A percentile compares a stretch with the other conserved stretches of the same genome.
Conservation (phyloP, 2,329 filamentous ascomycete species). For the Pyricularia pennisetigena region DNA sequence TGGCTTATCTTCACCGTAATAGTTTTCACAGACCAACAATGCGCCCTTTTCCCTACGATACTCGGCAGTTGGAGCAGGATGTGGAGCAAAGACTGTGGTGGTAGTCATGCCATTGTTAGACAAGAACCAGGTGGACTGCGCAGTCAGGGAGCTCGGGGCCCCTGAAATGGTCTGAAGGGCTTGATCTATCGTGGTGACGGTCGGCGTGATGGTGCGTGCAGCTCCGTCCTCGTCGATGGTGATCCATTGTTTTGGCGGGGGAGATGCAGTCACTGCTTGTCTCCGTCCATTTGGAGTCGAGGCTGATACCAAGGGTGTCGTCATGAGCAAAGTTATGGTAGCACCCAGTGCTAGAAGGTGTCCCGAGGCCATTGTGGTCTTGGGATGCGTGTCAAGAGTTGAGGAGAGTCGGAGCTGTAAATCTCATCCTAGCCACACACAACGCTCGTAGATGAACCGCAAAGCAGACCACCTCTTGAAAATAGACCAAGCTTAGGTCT, state of each 20-base stretch:
- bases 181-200: conserved; percentile 15
- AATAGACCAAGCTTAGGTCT: too few species aligned
- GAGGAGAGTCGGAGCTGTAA: too few species aligned
- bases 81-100: conserved; percentile 14
- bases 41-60: conserved; percentile 11
- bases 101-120: conserved; percentile 16
- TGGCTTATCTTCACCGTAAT: conserved; percentile 15
- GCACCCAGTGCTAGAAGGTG: background rate
- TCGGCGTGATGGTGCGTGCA: conserved; percentile 18
- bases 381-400: background rate
- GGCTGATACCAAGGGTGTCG: background rate
- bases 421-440: too few species aligned
- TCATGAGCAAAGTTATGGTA: background rate
- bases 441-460: too few species aligned
- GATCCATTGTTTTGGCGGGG: conserved; percentile 17
- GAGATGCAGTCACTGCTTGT: background rate
- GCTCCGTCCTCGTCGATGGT: conserved; percentile 18
- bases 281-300: background rate
- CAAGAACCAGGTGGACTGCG: conserved; percentile 18
- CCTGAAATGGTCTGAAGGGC: conserved; percentile 16
- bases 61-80: background rate
- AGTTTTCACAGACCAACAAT: conserved; percentile 19
- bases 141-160: conserved; percentile 13
- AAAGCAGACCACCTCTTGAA: background rate
- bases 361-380: background rate